Evolutionary conservation across 2,329 filamentous ascomycete genomes (phyloP).

Genomic region (Cercospora sp.): DNA sequence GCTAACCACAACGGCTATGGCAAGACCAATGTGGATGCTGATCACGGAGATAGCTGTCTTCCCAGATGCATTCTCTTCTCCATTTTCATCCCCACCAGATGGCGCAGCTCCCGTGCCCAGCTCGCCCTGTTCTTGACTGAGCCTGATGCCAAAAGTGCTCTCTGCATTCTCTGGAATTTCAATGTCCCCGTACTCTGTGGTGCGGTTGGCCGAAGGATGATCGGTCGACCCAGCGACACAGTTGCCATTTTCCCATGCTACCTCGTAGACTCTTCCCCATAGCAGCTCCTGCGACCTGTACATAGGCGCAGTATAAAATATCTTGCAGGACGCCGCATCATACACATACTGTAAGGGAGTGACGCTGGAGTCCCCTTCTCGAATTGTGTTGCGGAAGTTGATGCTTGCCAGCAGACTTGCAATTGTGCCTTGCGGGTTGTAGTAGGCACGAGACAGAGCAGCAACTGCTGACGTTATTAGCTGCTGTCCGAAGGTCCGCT

Average conservation of each 20-base stretch:
- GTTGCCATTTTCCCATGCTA: conserved; percentile 35
- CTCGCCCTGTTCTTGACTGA: conserved; percentile 4
- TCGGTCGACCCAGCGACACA: conserved; percentile 28
- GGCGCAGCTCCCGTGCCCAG: neutral
- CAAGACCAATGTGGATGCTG: neutral
- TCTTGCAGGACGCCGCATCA: conserved; percentile 44
- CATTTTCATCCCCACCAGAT: neutral
- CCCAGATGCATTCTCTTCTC: neutral
- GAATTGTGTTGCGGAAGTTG: conserved; percentile 42
- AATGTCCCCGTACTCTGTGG: conserved; percentile 1
- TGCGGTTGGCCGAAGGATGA: conserved; percentile 17
- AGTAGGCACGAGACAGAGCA: conserved; percentile 12
- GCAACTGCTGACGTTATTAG: neutral
- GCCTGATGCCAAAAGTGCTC: neutral
- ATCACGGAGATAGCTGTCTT: neutral
- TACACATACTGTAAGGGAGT: conserved; percentile 46
- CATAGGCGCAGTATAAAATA: conserved; percentile 44
- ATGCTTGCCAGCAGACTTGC: conserved; percentile 32
- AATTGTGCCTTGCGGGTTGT: neutral
- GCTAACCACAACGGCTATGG: neutral
- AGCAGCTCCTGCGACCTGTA: conserved; percentile 39
- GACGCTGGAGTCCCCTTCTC: conserved; percentile 29
- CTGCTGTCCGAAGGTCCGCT: conserved; percentile 3
- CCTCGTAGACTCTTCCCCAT: conserved; percentile 43
- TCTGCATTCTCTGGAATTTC: conserved; percentile 2